Evolutionary conservation across 805 yeast species (phyloP).

Genomic region (Torulaspora microellipsoides): DNA sequence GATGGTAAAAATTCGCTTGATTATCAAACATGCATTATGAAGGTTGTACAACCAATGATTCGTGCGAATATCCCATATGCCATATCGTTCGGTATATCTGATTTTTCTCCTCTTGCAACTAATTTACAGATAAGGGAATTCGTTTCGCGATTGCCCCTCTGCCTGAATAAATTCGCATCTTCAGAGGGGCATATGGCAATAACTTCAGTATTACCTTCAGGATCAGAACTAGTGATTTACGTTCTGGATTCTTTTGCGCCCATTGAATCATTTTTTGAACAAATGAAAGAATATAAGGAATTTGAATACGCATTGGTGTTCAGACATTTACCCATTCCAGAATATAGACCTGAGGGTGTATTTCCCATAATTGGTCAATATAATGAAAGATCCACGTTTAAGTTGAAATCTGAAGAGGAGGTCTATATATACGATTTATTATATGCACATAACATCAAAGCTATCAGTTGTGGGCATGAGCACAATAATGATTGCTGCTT

Average conservation of each 20-base stretch:
- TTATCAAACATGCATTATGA: slow-evolving; percentile 55
- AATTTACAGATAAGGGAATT: slow-evolving; percentile 44
- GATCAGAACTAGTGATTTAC: slow-evolving; percentile 7
- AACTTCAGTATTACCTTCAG: background rate
- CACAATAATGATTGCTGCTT: slow-evolving; percentile 65
- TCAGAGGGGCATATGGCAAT: slow-evolving; percentile 9
- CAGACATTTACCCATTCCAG: slow-evolving; percentile 64
- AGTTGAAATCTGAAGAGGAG: slow-evolving; percentile 25
- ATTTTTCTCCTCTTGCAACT: slow-evolving; percentile 47
- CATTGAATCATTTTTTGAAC: slow-evolving; percentile 3
- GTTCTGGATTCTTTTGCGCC: slow-evolving; percentile 15
- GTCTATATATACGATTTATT: slow-evolving; percentile 33
- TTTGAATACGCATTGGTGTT: slow-evolving; percentile 47
- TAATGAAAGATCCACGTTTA: slow-evolving; percentile 36
- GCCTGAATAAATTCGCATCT: slow-evolving; percentile 38
- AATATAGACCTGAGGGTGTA: slow-evolving; percentile 41
- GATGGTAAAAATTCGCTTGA: slow-evolving; percentile 57
- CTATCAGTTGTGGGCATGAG: slow-evolving; percentile 62
- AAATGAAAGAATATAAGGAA: background rate
- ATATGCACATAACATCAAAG: slow-evolving; percentile 45
- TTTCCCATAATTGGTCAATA: slow-evolving; percentile 40
- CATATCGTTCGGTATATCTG: slow-evolving; percentile 56
- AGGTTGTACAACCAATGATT: slow-evolving; percentile 53
- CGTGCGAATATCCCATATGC: slow-evolving; percentile 55
- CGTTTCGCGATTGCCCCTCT: slow-evolving; percentile 46